Evolutionary conservation across 164 flowering plant genomes (phyloP).

Genomic region (Paratinospora sagittata): DNA sequence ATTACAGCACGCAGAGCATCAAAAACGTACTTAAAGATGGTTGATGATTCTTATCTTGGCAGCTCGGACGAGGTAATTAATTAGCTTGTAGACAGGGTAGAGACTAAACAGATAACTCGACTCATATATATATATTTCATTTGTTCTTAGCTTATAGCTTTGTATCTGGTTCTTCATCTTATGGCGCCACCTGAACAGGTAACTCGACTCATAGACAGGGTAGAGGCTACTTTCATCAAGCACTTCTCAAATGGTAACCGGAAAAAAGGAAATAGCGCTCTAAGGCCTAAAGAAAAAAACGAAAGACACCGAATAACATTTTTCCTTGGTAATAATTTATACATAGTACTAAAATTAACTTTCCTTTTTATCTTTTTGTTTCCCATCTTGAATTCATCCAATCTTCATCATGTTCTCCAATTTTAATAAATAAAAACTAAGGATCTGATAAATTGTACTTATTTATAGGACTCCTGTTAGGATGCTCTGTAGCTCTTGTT

Average conservation of each 20-base stretch:
- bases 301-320: conserved; percentile 48
- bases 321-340: conserved; percentile 31
- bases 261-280: conserved; percentile 40
- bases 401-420: neutral
- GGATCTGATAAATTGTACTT: no score
- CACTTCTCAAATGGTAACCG: conserved; percentile 59
- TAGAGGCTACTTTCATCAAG: conserved; percentile 57
- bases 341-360: no score
- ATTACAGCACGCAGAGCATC: conserved; percentile 49
- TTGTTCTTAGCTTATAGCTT: no score
- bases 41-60: conserved; percentile 49
- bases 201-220: conserved; percentile 49
- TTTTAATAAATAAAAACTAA: no score
- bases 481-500: conserved; percentile 44
- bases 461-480: conserved; percentile 43
- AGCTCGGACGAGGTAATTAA: conserved; percentile 43
- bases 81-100: no score
- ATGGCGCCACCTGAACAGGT: conserved; percentile 24
- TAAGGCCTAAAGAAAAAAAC: conserved; percentile 42
- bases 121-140: no score
- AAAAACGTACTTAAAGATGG: conserved; percentile 46
- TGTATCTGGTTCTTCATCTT: neutral
- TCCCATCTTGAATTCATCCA: neutral
- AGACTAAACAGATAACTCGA: no score
- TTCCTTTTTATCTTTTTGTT: no score